Evolutionary conservation across 2,329 filamentous ascomycete species (phyloP).

Genomic region (Blastomyces emzantsi): DNA sequence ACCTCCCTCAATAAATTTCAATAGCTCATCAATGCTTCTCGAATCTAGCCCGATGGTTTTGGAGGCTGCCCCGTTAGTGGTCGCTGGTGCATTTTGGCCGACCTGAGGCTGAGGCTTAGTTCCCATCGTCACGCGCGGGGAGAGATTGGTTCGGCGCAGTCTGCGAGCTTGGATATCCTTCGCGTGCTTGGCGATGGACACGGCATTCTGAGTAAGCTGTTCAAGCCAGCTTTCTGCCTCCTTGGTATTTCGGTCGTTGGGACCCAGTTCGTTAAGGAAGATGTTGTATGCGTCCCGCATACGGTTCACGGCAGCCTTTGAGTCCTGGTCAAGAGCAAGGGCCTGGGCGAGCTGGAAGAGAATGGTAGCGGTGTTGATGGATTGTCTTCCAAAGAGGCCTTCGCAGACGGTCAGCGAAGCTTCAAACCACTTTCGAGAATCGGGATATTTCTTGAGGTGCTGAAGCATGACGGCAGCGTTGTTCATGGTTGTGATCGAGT

Average conservation of each 20-base stretch:
- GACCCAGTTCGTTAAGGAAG: constrained; percentile 77
- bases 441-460: constrained; percentile 85
- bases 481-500: constrained; percentile 97
- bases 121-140: constrained; percentile 49
- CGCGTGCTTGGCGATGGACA: constrained; percentile 85
- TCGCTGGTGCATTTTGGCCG: constrained; percentile 46
- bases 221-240: constrained; percentile 96
- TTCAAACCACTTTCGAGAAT: constrained; percentile 95
- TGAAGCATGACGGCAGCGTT: constrained; percentile 99
- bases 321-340: constrained; percentile 88
- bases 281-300: constrained; percentile 98
- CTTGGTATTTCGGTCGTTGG: constrained; percentile 94
- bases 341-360: constrained; percentile 96
- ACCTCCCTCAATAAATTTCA: constrained; percentile 84
- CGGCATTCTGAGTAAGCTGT: constrained; percentile 90
- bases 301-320: constrained; percentile 78
- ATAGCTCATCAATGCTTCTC: constrained; percentile 81
- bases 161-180: constrained; percentile 74
- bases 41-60: constrained; percentile 51
- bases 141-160: constrained; percentile 62
- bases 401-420: constrained; percentile 83
- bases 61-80: constrained; percentile 33
- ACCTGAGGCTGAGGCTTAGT: constrained; percentile 55
- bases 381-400: constrained; percentile 77
- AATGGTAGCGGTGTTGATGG: constrained; percentile 86